Conservation (phyloP, 495 filamentous ascomycete genomes). For the Lasiosphaeria ovina region DNA sequence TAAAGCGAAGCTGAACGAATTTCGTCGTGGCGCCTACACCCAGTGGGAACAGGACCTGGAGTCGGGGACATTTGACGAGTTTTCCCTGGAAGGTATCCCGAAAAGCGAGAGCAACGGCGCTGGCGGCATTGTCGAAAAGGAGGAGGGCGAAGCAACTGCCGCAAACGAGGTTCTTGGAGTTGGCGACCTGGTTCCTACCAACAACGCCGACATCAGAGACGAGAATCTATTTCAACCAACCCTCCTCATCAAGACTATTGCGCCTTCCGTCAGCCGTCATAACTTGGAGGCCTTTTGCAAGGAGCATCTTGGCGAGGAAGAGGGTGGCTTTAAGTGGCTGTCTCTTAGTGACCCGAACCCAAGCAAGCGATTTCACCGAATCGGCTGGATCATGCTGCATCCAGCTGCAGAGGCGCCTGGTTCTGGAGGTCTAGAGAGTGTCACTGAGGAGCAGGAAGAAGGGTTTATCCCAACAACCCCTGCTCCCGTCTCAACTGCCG, state of each 20-base stretch:
- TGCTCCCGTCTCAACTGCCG: constrained; percentile 56
- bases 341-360: constrained; percentile 96
- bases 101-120: constrained; percentile 88
- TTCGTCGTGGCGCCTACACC: constrained; percentile 67
- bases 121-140: constrained; percentile 85
- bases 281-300: constrained; percentile 91
- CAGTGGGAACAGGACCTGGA: constrained; percentile 86
- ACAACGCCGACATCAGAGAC: constrained; percentile 78
- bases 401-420: constrained; percentile 63
- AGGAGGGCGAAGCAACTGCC: constrained; percentile 88
- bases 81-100: constrained; percentile 91
- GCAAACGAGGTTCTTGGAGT: constrained; percentile 90
- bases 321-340: constrained; percentile 87
- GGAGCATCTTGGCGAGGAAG: constrained; percentile 80
- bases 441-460: constrained; percentile 54
- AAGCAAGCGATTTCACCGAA: constrained; percentile 92
- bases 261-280: constrained; percentile 89
- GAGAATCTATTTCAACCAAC: constrained; percentile 82
- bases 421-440: constrained; percentile 64
- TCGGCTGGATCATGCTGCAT: constrained; percentile 96
- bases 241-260: constrained; percentile 95
- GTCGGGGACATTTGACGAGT: constrained; percentile 83
- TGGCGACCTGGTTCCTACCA: constrained; percentile 78
- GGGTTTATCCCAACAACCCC: constrained; percentile 36
- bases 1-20: constrained; percentile 66